Conservation (phyloP, 306 rosid genomes). For the Herpetospermum pedunculosum region DNA sequence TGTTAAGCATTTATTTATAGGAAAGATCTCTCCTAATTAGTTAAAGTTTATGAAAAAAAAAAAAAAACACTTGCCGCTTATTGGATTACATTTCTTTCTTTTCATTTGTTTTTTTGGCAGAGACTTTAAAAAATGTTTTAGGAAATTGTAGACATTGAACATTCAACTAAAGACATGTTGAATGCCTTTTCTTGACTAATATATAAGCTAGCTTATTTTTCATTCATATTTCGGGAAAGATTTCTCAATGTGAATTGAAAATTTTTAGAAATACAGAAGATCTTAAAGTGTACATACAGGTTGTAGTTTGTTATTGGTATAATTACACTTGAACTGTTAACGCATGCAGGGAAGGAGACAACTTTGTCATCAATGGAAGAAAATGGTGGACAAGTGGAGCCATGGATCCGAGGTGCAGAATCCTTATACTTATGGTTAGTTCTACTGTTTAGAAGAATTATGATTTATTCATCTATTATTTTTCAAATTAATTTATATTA, state of each 20-base stretch:
- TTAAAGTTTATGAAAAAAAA: too few relatives aligned
- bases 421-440: conserved; percentile 90
- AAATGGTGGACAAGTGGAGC: conserved; percentile 99
- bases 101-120: not conserved
- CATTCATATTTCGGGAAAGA: not conserved
- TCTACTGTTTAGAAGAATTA: conserved; percentile 14
- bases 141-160: not conserved
- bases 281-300: not conserved
- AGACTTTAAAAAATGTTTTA: not conserved
- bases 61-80: not conserved
- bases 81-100: not conserved
- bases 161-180: not conserved
- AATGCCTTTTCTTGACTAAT: not conserved
- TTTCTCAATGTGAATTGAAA: not conserved
- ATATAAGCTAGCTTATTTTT: not conserved
- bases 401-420: conserved; percentile 91
- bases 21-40: not conserved
- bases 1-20: not conserved
- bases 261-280: not conserved
- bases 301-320: not conserved
- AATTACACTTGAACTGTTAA: not conserved
- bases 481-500: not conserved
- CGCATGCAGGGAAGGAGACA: conserved; percentile 57
- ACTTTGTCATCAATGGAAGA: conserved; percentile 68
- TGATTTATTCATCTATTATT: not conserved